Evolutionary conservation across 805 yeast species (phyloP).

Genomic region (Myxozyma sirexii): DNA sequence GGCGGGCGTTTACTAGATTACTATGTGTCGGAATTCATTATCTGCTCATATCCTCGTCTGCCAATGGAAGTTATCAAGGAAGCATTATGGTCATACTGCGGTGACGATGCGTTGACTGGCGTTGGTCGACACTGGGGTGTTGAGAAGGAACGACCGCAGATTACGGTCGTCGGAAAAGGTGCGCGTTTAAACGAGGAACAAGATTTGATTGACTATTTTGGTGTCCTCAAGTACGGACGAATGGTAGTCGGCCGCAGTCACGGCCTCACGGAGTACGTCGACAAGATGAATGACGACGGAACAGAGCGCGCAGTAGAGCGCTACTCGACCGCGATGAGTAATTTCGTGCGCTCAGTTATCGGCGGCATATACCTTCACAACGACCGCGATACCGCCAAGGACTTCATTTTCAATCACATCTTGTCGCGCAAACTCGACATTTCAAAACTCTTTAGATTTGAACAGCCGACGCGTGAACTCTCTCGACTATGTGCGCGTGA

Average conservation of each 20-base stretch:
- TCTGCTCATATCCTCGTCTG: constrained; percentile 82
- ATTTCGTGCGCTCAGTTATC: constrained; percentile 77
- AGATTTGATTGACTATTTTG: constrained; percentile 71
- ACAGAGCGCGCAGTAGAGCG: constrained; percentile 18
- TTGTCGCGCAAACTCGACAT: constrained; percentile 82
- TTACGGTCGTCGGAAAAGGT: constrained; percentile 15
- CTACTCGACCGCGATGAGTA: constrained; percentile 50
- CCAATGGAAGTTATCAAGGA: constrained; percentile 77
- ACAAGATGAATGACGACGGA: constrained; percentile 38
- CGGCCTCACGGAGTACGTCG: constrained; percentile 53
- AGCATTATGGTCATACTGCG: constrained; percentile 75
- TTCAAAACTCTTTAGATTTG: constrained; percentile 72
- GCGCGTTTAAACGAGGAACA: constrained; percentile 67
- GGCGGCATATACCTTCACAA: constrained; percentile 80
- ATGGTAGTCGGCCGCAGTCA: constrained; percentile 24
- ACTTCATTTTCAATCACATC: constrained; percentile 73
- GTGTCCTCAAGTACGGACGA: constrained; percentile 43
- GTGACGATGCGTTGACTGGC: constrained; percentile 62
- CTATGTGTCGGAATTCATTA: constrained; percentile 72
- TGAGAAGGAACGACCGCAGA: constrained; percentile 64
- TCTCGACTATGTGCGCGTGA: constrained; percentile 76
- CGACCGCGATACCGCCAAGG: constrained; percentile 64
- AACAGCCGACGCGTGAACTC: constrained; percentile 83
- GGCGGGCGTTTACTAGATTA: constrained; percentile 78
- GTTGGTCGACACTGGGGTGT: constrained; percentile 88